These are phyloP conservation scores for Hypoxylon sp. DNA, from an alignment of 2,329 filamentous ascomycete genomes.

Conservation along the genomic window DNA sequence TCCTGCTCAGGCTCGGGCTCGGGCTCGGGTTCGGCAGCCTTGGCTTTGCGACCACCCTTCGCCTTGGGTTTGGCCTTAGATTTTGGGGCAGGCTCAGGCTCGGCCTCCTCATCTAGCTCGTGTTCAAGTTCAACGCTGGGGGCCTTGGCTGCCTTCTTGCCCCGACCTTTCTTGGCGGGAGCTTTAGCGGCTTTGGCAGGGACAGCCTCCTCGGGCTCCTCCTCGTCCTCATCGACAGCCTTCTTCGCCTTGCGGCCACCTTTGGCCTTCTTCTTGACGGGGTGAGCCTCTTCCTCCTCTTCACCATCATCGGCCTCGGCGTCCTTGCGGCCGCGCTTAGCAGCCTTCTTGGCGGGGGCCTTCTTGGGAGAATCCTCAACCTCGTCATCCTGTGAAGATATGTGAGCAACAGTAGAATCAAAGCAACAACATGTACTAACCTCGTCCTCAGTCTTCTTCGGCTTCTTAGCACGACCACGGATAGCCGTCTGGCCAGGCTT, in stretches of 20 bases:
- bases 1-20: conserved; percentile 41
- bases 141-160: conserved; percentile 52
- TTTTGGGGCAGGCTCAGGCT: conserved; percentile 50
- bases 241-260: conserved; percentile 48
- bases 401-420: conserved; percentile 16
- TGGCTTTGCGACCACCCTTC: conserved; percentile 44
- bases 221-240: conserved; percentile 46
- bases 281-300: conserved; percentile 51
- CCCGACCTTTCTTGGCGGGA: conserved; percentile 43
- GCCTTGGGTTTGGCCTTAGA: conserved; percentile 40
- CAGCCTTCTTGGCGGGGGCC: conserved; percentile 50
- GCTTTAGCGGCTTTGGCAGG: conserved; percentile 37
- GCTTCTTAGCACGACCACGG: conserved; percentile 59
- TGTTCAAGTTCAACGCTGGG: conserved; percentile 44
- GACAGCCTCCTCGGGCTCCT: conserved; percentile 37
- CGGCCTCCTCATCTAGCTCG: conserved; percentile 47
- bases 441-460: conserved; percentile 53
- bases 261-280: conserved; percentile 58
- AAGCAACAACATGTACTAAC: conserved; percentile 41
- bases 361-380: conserved; percentile 52
- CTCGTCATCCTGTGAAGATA: conserved; percentile 35
- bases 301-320: conserved; percentile 46
- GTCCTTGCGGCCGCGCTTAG: conserved; percentile 54
- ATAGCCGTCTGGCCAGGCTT: conserved; percentile 75
- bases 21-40: conserved; percentile 30